Evolutionary conservation across 164 flowering plant species (phyloP).

Genomic region (Stephania japonica): DNA sequence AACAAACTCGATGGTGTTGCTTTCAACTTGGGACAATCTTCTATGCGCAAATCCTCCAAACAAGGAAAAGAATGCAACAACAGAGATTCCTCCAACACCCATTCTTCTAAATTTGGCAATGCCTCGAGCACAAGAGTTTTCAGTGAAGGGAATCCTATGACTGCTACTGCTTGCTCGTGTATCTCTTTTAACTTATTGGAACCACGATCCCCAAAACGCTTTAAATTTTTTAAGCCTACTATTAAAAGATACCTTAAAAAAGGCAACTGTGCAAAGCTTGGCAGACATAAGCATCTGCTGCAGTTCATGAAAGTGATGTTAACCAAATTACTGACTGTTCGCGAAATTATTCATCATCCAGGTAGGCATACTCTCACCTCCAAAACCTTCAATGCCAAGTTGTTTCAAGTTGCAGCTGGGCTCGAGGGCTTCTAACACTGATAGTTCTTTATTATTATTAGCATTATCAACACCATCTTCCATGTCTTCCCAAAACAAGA

Average conservation of each 20-base stretch:
- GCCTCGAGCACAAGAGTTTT: background rate
- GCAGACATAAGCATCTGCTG: background rate
- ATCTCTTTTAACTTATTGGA: too few species aligned
- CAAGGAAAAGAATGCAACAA: conserved; percentile 9
- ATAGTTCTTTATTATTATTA: background rate
- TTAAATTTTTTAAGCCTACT: too few species aligned
- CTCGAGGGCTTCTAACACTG: conserved; percentile 12
- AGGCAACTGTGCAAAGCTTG: too few species aligned
- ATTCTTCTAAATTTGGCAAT: conserved; percentile 14
- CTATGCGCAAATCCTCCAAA: conserved; percentile 11
- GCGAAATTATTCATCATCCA: conserved; percentile 1
- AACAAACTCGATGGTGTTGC: background rate
- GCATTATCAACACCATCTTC: background rate
- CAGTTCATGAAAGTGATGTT: background rate
- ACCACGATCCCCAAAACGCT: too few species aligned
- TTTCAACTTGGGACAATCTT: conserved; percentile 1
- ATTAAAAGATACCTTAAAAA: too few species aligned
- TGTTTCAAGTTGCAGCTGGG: background rate
- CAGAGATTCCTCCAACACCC: conserved; percentile 6
- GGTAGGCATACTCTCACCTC: conserved; percentile 1
- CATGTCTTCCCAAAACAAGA: background rate
- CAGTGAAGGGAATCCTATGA: conserved; percentile 17
- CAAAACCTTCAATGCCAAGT: background rate
- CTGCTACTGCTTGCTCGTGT: too few species aligned
- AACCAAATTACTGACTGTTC: background rate